Conservation (phyloP, 441 rosid genomes). For the Gossypium davidsonii region DNA sequence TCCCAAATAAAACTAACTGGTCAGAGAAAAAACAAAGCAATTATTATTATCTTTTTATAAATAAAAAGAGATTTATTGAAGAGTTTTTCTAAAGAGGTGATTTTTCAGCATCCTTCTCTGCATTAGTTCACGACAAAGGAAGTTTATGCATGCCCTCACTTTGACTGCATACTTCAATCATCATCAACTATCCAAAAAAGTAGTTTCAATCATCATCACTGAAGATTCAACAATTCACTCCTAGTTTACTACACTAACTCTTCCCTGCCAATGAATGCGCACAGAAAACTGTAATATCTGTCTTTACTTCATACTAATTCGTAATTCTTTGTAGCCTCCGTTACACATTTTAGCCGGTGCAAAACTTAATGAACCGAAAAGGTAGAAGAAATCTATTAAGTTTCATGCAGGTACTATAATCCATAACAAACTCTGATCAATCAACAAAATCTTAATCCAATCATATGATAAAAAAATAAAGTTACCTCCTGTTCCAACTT, state of each 20-base stretch:
- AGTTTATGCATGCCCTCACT: neutral
- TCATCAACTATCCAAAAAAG: neutral
- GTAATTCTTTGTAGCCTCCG: neutral
- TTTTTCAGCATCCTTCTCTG: slow-evolving; percentile 9
- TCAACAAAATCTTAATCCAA: neutral
- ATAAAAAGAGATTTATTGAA: neutral
- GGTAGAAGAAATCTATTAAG: slow-evolving; percentile 3
- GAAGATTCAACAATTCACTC: neutral
- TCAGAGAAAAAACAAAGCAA: neutral
- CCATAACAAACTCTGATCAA: neutral
- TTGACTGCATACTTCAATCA: neutral
- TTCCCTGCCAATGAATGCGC: slow-evolving; percentile 5
- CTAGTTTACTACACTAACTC: neutral
- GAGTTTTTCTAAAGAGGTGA: neutral
- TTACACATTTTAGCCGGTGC: neutral
- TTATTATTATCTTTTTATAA: neutral
- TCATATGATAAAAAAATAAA: slow-evolving; percentile 8
- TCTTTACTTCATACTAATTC: neutral
- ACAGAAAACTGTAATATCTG: neutral
- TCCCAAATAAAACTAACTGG: neutral
- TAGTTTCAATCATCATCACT: neutral
- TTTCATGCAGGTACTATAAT: neutral
- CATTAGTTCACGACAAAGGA: neutral
- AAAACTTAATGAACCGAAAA: neutral
- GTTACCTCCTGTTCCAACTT: slow-evolving; percentile 97